These are phyloP conservation scores for Houttuynia cordata DNA, from an alignment of 164 flowering plant species.

Conservation along the genomic window DNA sequence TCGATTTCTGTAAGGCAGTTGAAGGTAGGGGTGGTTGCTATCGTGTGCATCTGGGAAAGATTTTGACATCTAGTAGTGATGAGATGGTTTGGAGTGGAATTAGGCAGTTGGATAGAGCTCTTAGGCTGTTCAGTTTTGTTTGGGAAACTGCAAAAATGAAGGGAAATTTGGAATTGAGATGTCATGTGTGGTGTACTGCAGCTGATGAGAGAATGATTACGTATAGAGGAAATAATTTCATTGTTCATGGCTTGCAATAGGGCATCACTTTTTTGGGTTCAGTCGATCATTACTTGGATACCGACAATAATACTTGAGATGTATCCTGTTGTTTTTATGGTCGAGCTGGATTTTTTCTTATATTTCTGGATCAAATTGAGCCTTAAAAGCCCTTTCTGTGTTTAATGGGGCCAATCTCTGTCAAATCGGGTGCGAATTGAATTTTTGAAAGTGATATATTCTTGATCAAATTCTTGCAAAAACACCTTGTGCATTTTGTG, in stretches of 20 bases:
- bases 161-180: conserved; percentile 54
- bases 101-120: conserved; percentile 67
- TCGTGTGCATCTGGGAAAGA: conserved; percentile 55
- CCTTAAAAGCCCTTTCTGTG: too few relatives aligned
- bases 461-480: too few relatives aligned
- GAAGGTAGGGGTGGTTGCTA: conserved; percentile 18
- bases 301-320: too few relatives aligned
- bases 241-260: conserved; percentile 29
- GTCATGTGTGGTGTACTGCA: conserved; percentile 76
- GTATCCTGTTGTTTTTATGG: too few relatives aligned
- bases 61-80: conserved; percentile 58
- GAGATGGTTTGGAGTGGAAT: conserved; percentile 46
- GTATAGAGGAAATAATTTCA: conserved; percentile 50
- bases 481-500: too few relatives aligned
- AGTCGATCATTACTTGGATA: too few relatives aligned
- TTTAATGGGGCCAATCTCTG: too few relatives aligned
- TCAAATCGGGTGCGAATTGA: too few relatives aligned
- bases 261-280: too few relatives aligned
- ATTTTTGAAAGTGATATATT: too few relatives aligned
- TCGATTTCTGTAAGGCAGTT: conserved; percentile 62
- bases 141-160: conserved; percentile 67
- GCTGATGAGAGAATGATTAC: conserved; percentile 34
- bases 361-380: too few relatives aligned
- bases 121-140: conserved; percentile 56
- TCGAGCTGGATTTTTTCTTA: too few relatives aligned